Evolutionary conservation across 306 rosid genomes (phyloP), one percentile per base, ranked within the genome.

Genomic region (Vachellia collinsii): DNA sequence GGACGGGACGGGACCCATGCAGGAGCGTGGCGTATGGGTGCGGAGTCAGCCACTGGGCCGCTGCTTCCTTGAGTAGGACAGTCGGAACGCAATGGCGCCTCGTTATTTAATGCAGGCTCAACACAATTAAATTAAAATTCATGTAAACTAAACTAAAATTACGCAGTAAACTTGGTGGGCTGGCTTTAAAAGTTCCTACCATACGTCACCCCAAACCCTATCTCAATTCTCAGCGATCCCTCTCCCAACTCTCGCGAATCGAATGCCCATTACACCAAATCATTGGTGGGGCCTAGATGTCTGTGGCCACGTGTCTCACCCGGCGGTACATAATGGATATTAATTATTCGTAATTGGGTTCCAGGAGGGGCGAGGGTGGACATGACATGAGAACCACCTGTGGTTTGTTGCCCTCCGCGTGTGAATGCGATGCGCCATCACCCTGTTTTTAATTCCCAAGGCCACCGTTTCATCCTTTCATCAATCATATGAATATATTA

Each of bases 221-320:
- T 29, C 34, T 2, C 34, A 29, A 29, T n/a, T n/a, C n/a, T n/a
- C n/a, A n/a, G n/a, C n/a, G n/a, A n/a, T n/a, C 34, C 34, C 34
- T 29, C 34, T 29, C 1, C 34, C 2, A 29, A 29, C 85, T 83
- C 93, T 82, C 84, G 75, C 85, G 88, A 93, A 93, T 93, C 92
- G 67, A 91, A 93, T 89, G 88, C 92, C 91, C 88, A 91, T 88
- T 88, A 89, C 84, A 84, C 92, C 91, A 93, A 93, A 93, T 91
- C 96, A 89, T 91, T 91, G 90, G 91, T 87, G 88, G 89, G 91
- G 53, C 79, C 92, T 85, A 3, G 14, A 0, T 85, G 95, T 89
- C 91, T 41, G 6, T 43, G 0, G n/a, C 51, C 19, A 84, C 85
- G 76, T 83, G 89, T 81, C 51, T 13, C 69, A 46, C 13, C 39